Percentiles rank a stretch among this genome's conserved stretches.
Conservation (phyloP, 768 basidiomycete species). For the Tylopilus sp. region DNA sequence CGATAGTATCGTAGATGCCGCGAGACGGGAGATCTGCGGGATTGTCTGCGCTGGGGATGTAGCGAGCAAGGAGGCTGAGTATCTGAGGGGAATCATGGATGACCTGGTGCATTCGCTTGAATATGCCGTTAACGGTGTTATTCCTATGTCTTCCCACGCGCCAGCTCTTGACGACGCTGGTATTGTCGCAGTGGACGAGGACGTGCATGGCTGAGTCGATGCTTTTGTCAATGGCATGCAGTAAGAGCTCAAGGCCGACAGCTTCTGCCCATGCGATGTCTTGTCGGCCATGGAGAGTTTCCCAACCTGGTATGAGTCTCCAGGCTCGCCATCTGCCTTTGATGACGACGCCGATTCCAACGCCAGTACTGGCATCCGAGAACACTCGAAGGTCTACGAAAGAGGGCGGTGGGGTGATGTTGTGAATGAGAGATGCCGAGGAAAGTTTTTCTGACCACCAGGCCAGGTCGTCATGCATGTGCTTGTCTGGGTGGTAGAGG, state of each 20-base stretch:
- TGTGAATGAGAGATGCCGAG: background rate
- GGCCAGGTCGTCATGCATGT: rapidly evolving
- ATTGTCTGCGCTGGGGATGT: no score
- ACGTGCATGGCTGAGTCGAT: rapidly evolving
- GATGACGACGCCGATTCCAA: background rate
- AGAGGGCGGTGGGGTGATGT: background rate
- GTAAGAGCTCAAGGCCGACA: no score
- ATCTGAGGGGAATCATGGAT: no score
- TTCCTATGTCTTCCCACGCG: no score
- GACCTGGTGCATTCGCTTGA: background rate
- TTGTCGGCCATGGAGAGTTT: background rate
- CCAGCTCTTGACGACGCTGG: background rate
- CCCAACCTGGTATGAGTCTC: background rate
- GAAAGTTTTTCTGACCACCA: no score
- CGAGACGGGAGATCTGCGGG: no score
- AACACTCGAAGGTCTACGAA: background rate
- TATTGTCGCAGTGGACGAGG: background rate
- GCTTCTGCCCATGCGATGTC: background rate
- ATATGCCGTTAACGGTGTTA: background rate
- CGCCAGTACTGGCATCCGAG: no score
- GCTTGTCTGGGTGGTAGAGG: slow-evolving; percentile 12
- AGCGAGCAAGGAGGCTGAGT: no score
- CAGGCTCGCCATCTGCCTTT: background rate
- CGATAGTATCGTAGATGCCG: no score
- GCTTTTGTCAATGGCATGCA: background rate